Evolutionary conservation across 345 rosid species (phyloP).

Genomic region (Trapa incisa): DNA sequence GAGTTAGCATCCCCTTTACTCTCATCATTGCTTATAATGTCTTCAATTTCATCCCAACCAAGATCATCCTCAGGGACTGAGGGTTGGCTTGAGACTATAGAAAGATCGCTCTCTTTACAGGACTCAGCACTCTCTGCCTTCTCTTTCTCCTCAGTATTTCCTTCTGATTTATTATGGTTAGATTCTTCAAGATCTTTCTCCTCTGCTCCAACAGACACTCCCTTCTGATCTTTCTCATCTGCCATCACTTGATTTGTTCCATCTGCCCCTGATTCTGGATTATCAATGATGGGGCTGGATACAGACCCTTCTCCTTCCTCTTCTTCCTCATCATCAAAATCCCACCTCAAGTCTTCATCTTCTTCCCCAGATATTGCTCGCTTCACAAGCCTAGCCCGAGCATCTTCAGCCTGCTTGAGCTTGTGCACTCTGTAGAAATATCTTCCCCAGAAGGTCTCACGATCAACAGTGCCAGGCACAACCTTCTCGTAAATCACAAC

Average conservation of each 20-base stretch:
- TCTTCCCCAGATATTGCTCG: conserved; percentile 46
- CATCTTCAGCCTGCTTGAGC: conserved; percentile 53
- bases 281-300: not conserved
- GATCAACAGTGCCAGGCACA: conserved; percentile 36
- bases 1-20: conserved; percentile 19
- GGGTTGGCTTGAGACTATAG: conserved; percentile 50
- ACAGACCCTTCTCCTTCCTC: not conserved
- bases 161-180: conserved; percentile 1
- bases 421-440: conserved; percentile 46
- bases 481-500: conserved; percentile 28
- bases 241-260: conserved; percentile 2
- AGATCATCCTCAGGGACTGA: conserved; percentile 51
- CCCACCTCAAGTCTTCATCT: conserved; percentile 77
- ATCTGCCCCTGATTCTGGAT: not conserved
- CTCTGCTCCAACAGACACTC: not conserved
- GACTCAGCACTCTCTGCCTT: conserved; percentile 29
- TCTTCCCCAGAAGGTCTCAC: conserved; percentile 47
- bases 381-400: conserved; percentile 50
- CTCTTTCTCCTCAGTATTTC: conserved; percentile 16
- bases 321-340: conserved; percentile 47
- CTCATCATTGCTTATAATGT: conserved; percentile 34
- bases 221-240: not conserved
- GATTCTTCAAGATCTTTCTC: not conserved
- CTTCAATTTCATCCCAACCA: conserved; percentile 81
- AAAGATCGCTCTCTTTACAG: conserved; percentile 51